phyloP scores from a whole-genome alignment of 495 filamentous ascomycete genomes.

The Podospora australis region DNA sequence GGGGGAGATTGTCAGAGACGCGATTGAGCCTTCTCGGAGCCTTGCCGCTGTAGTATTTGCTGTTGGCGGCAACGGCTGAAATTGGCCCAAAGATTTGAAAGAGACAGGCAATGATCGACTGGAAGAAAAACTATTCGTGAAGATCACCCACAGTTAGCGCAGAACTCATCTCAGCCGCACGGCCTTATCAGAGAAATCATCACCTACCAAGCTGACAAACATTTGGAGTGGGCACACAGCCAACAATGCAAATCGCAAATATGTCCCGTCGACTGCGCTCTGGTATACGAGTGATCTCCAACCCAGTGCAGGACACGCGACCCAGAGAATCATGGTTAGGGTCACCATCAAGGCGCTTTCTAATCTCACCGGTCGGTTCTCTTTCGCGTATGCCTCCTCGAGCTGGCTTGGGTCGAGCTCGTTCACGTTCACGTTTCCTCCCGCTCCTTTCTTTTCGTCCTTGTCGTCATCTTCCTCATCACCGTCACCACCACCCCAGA shows the following conservation, averaged over 20 bases:
- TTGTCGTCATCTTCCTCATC: constrained; percentile 34
- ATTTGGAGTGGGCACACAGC: constrained; percentile 43
- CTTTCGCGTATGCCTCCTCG: constrained; percentile 27
- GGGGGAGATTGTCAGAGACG: constrained; percentile 43
- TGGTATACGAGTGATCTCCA: constrained; percentile 49
- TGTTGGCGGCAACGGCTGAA: constrained; percentile 48
- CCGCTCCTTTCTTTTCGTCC: constrained; percentile 27
- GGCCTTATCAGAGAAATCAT: not conserved
- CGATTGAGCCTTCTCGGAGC: constrained; percentile 45
- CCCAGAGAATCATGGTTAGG: constrained; percentile 44
- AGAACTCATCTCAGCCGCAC: not conserved
- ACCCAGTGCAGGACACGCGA: constrained; percentile 50
- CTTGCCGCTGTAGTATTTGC: constrained; percentile 54
- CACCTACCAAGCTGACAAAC: constrained; percentile 52
- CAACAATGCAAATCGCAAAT: constrained; percentile 42
- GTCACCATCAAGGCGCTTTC: constrained; percentile 46
- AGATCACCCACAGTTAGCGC: constrained; percentile 11
- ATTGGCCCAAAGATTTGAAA: constrained; percentile 56
- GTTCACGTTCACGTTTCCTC: constrained; percentile 4
- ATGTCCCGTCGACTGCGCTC: constrained; percentile 43
- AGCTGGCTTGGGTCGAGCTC: constrained; percentile 14
- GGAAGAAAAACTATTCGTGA: constrained; percentile 56
- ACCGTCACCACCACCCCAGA: constrained; percentile 43
- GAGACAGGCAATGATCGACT: constrained; percentile 49
- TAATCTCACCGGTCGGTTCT: constrained; percentile 40